Evolutionary conservation across 2,329 filamentous ascomycete species (phyloP), one percentile per base, ranked within the genome.

Genomic region (Neurospora sp.): DNA sequence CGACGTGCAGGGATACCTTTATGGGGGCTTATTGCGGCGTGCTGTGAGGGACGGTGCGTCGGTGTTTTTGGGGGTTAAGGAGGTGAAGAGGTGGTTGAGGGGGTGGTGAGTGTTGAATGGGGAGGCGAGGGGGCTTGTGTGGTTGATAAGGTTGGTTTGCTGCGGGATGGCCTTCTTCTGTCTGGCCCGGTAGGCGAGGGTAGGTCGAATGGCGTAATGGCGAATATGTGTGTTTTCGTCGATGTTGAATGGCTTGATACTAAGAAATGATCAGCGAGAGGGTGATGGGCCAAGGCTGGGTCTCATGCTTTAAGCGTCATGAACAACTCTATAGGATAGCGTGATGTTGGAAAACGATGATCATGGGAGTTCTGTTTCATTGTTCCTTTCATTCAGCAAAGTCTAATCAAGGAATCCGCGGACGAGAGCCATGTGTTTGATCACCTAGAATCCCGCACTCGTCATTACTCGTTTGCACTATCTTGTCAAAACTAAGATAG

Each of bases 401-500:
- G 52, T 33, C 13, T n/a, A 36, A 15, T 62, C 52, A 62, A 62
- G 23, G 23, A 36, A 36, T 17, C 52, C 23, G 52, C 52, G 52
- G 28, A 36, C 52, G 15, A 36, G 36, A 36, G 67, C 67, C 15
- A 52, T 62, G 52, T 68, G 33, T 52, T n/a, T 58, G 36, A 28
- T 43, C 52, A 52, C 68, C 71, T 72, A 68, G 73, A 72, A 74
- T 70, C 68, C 70, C 71, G 72, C 72, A 74, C 72, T 73, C 70
- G 70, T 62, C 52, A 62, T 62, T 62, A 62, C 52, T 62, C 52
- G 52, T 62, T 62, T 62, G 52, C 23, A 36, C 75, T 76, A 76
- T 74, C 75, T 75, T 72, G 71, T 74, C 70, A 72, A 68, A 72
- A 71, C 68, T 70, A 73, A 72, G 74, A 76, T 74, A 75, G 73